Base-by-base conservation (phyloP, 192 early-diverging fungal genomes). In the Gaertneriomyces semiglobifer region DNA sequence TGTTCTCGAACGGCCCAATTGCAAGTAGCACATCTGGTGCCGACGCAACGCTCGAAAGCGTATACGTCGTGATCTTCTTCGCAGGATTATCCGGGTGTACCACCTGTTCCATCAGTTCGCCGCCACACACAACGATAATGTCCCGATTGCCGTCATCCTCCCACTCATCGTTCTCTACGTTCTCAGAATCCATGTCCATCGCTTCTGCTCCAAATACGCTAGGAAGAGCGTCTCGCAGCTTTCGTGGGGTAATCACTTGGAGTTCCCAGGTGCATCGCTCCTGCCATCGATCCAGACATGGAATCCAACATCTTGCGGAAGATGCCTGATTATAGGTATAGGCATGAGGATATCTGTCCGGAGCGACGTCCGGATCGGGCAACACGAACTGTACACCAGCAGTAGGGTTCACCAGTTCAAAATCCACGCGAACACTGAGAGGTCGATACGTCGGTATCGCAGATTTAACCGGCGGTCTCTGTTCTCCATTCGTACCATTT, bases 301-400 rank as follows among this genome's bases (percentile, higher is more conserved):
- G 80, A 25, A 76, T 74, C 80, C 80, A 81, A 42, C 55, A 66
- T 3, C 80, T 65, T 3, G 77, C 72, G n/a, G 62, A 74, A 12
- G 48, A 71, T 18, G 55, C 63, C 51, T 66, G 65, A 52, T 81
- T 81, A 61, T 75, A 55, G 6, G 66, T 71, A 45, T 72, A 81
- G 53, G 78, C 14, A 48, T 81, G 77, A 7, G 79, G 76, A 39
- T 73, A 75, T 44, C 65, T 65, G 47, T 70, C 58, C 11, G 69
- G 57, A 42, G 72, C 51, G 4, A 47, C 19, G 7, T 47, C 65
- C 6, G 19, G 38, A 9, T 78, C 70, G 7, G 77, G 73, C 16
- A 75, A 47, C 8, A 75, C 72, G 60, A 78, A 78, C 44, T 78
- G 64, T 1, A 72, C 45, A 4, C 73, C 77, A 1, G 66, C 16